A percentile compares a stretch with the other conserved stretches of the same genome.
Evolutionary conservation across 2,329 filamentous ascomycete species (phyloP).

Genomic region (Alternaria sp.): DNA sequence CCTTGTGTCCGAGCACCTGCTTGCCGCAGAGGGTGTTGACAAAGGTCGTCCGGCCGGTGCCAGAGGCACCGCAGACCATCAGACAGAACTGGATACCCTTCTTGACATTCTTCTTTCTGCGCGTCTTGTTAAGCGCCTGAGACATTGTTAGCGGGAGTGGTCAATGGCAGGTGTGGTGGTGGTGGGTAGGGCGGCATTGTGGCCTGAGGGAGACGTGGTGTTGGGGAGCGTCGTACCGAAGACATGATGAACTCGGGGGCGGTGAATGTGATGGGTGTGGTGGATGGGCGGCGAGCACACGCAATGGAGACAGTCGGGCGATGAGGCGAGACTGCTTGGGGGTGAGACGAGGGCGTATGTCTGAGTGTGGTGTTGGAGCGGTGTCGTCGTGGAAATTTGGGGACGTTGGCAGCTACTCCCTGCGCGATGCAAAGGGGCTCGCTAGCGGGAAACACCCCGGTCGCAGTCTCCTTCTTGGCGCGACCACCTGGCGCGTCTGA

Average conservation of each 20-base stretch:
- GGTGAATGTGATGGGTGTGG: constrained; percentile 29
- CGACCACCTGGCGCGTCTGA: constrained; percentile 31
- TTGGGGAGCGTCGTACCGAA: constrained; percentile 42
- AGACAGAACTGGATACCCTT: constrained; percentile 99
- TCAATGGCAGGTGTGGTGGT: constrained; percentile 20
- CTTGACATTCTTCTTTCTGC: constrained; percentile 99
- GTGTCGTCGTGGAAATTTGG: constrained; percentile 49
- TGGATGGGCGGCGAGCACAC: constrained; percentile 19
- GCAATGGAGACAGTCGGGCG: constrained; percentile 25
- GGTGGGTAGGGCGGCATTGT: constrained; percentile 22
- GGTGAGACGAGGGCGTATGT: constrained; percentile 24
- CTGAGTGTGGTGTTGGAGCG: constrained; percentile 34
- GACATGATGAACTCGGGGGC: constrained; percentile 40
- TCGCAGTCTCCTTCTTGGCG: constrained; percentile 40
- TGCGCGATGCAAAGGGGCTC: constrained; percentile 51
- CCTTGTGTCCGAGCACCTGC: constrained; percentile 87
- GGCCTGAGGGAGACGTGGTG: constrained; percentile 30
- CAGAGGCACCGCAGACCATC: constrained; percentile 99
- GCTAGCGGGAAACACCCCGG: constrained; percentile 42
- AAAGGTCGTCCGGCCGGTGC: constrained; percentile 97
- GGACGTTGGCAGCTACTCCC: constrained; percentile 48
- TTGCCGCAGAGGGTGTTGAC: constrained; percentile 99
- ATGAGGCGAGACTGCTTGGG: constrained; percentile 30
- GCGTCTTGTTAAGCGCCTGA: constrained; percentile 76
- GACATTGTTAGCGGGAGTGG: constrained; percentile 33